A percentile compares a stretch with the other conserved stretches of the same genome.
Conservation (phyloP, 768 basidiomycete species). For the Grammothele lineata region DNA sequence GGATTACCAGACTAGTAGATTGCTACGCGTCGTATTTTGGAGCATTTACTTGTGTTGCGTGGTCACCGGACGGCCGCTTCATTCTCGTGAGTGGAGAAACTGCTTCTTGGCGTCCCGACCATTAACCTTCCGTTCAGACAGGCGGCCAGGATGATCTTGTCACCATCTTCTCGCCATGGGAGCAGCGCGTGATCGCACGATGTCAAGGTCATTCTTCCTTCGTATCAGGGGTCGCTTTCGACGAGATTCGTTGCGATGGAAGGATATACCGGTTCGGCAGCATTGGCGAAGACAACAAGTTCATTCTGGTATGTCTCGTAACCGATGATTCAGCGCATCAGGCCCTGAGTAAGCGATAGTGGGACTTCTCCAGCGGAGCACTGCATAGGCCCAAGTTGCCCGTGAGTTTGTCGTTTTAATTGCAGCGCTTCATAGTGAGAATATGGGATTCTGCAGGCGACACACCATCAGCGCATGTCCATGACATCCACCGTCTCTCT, state of each 20-base stretch:
- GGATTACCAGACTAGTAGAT: constrained; percentile 68
- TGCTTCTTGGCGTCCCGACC: neutral
- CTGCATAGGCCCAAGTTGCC: constrained; percentile 85
- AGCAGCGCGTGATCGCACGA: constrained; percentile 89
- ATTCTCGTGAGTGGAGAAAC: constrained; percentile 53
- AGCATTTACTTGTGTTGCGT: constrained; percentile 81
- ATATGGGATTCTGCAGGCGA: constrained; percentile 35
- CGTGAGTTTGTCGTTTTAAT: no score
- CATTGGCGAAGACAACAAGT: constrained; percentile 94
- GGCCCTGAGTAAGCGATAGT: no score
- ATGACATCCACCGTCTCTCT: constrained; percentile 78
- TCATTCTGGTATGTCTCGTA: constrained; percentile 78
- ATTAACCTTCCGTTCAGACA: constrained; percentile 46
- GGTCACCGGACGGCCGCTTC: constrained; percentile 95
- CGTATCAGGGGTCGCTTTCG: constrained; percentile 85
- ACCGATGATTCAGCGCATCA: no score
- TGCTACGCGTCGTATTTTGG: constrained; percentile 96
- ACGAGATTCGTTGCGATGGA: constrained; percentile 82
- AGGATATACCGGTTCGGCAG: constrained; percentile 93
- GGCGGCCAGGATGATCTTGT: constrained; percentile 97
- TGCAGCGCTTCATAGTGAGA: no score
- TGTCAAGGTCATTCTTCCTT: constrained; percentile 98
- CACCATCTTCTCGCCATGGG: constrained; percentile 92
- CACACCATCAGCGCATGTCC: constrained; percentile 71
- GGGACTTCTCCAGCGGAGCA: constrained; percentile 91